These are phyloP conservation scores for Trichomonascaceae sp. DNA, from an alignment of 1,139 yeast species.

Conservation along the genomic window DNA sequence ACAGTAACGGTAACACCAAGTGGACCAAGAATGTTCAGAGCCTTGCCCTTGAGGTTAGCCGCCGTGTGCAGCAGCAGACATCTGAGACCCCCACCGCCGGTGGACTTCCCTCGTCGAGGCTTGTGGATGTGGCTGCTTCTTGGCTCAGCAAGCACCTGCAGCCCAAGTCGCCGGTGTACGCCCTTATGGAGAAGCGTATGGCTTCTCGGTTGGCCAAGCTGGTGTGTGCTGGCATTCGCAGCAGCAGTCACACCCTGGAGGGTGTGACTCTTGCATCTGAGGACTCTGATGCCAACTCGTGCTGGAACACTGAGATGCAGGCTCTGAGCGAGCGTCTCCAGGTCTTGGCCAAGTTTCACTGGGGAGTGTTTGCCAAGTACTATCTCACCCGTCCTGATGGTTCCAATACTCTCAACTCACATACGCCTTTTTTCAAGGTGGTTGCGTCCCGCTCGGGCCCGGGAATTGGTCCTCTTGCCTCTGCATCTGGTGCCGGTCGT, in stretches of 20 bases:
- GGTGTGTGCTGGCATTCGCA: slow-evolving; percentile 10
- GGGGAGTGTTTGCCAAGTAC: slow-evolving; percentile 51
- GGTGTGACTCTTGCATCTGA: slow-evolving; percentile 4
- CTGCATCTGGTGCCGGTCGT: neutral
- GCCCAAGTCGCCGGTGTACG: slow-evolving; percentile 69
- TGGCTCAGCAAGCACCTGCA: slow-evolving; percentile 83
- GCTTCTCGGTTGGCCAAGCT: slow-evolving; percentile 14
- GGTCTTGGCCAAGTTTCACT: slow-evolving; percentile 54
- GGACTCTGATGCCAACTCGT: neutral
- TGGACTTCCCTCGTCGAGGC: slow-evolving; percentile 9
- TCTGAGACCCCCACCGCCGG: slow-evolving; percentile 5
- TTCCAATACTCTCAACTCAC: slow-evolving; percentile 8
- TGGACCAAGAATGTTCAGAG: slow-evolving; percentile 79
- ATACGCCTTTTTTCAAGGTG: neutral
- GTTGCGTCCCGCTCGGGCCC: neutral
- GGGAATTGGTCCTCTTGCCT: neutral
- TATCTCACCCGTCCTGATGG: slow-evolving; percentile 8
- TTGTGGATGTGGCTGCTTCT: slow-evolving; percentile 55
- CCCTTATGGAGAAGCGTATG: slow-evolving; percentile 48
- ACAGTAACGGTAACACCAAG: slow-evolving; percentile 74
- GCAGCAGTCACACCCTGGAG: slow-evolving; percentile 9
- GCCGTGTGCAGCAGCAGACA: slow-evolving; percentile 22
- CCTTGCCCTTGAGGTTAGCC: slow-evolving; percentile 59
- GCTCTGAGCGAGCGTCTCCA: slow-evolving; percentile 41
- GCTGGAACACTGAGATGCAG: slow-evolving; percentile 11